Evolutionary conservation across 768 basidiomycete species (phyloP).

Genomic region (Arthromyces matolae): DNA sequence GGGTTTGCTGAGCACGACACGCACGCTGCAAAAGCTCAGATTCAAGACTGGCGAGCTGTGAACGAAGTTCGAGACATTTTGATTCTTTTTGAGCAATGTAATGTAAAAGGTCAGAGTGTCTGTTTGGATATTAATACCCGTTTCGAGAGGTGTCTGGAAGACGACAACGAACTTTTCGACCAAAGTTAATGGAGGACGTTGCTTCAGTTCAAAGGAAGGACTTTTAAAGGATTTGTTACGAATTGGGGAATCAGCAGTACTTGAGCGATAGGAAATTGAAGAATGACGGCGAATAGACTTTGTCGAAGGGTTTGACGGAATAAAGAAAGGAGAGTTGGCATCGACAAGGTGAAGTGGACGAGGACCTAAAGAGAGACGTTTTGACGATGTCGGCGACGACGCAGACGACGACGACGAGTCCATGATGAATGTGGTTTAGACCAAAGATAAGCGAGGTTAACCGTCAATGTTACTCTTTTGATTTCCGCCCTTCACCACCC

Average conservation of each 20-base stretch:
- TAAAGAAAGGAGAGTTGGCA: slow-evolving; percentile 23
- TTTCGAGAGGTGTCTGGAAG: slow-evolving; percentile 3
- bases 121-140: slow-evolving; percentile 24
- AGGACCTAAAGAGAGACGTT: slow-evolving; percentile 36
- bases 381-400: slow-evolving; percentile 13
- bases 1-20: too few relatives aligned
- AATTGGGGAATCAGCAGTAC: slow-evolving; percentile 11
- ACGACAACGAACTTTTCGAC: slow-evolving; percentile 60
- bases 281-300: slow-evolving; percentile 15
- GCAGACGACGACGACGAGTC: slow-evolving; percentile 6
- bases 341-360: slow-evolving; percentile 47
- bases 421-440: too few relatives aligned
- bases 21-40: slow-evolving; percentile 62
- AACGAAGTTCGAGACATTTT: slow-evolving; percentile 75
- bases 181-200: slow-evolving; percentile 52
- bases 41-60: slow-evolving; percentile 70
- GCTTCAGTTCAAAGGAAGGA: slow-evolving; percentile 19
- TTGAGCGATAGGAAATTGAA: slow-evolving; percentile 12
- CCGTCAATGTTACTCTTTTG: too few relatives aligned
- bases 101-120: slow-evolving; percentile 77
- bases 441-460: too few relatives aligned
- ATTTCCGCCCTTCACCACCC: too few relatives aligned
- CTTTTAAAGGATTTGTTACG: slow-evolving; percentile 20
- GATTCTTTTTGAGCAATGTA: slow-evolving; percentile 87
- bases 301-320: slow-evolving; percentile 16